Evolutionary conservation across 495 filamentous ascomycete species (phyloP), one percentile per base, ranked within the genome.

Genomic region (Sphaerosporella brunnea): DNA sequence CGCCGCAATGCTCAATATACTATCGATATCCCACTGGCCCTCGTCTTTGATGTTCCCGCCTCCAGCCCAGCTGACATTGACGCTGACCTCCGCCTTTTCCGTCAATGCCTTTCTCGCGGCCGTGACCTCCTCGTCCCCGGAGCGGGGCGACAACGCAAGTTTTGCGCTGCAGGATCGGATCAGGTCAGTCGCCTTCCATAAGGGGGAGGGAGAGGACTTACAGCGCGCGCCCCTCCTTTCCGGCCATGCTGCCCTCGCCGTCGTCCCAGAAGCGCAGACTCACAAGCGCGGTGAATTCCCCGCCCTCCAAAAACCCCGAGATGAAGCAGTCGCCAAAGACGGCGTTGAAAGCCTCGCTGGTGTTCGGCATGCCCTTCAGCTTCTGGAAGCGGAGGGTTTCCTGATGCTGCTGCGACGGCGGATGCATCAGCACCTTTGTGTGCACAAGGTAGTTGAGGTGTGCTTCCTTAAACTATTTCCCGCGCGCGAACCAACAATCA

Each of bases 391-490:
- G 43, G 7, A 36, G 19, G 18, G 19, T 46, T 23, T 46, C 43
- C 24, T 34, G 25, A 9, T 16, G 9, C 8, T 15, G 16, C n/a
- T 11, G 25, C 9, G 28, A 9, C 20, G 40, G 18, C 9, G 40
- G 23, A 4, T 46, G 43, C 8, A 10, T 18, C 9, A 23, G 34
- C 11, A 21, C 43, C 23, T 46, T 46, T 2, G 24, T 28, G 24
- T 46, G 20, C 9, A 46, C 24, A 9, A 46, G 43, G 23, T 16
- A 46, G 43, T 46, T 46, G 43, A 46, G 19, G 20, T 46, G 15
- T 7, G 26, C 30, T 46, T 46, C 43, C 35, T 46, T 46, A 19
- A 46, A 46, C 43, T 43, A 28, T 15, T 8, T n/a, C n/a, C n/a
- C n/a, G n/a, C n/a, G n/a, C n/a, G n/a, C n/a, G n/a, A n/a, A n/a